Conservation (phyloP, 2,329 filamentous ascomycete species). For the Aspergillus fijiensis region DNA sequence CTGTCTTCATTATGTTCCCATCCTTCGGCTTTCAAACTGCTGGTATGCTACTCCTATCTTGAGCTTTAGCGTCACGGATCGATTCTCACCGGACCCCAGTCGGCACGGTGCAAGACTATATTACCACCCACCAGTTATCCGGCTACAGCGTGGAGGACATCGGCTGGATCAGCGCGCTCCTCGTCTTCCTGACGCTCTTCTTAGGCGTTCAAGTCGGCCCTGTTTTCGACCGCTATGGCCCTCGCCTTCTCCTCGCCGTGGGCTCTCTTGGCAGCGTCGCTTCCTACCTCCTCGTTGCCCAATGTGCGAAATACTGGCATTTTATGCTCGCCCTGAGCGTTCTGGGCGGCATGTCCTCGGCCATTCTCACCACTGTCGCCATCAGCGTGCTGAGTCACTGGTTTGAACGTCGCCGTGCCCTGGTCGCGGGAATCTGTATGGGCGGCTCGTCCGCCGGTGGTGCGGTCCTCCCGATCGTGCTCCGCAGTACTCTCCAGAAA, state of each 20-base stretch:
- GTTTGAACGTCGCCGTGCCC: slow-evolving; percentile 39
- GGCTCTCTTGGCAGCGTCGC: slow-evolving; percentile 40
- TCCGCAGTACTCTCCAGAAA: slow-evolving; percentile 29
- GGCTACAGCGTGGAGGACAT: slow-evolving; percentile 46
- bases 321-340: slow-evolving; percentile 45
- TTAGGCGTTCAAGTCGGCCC: slow-evolving; percentile 50
- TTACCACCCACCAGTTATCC: slow-evolving; percentile 47
- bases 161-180: slow-evolving; percentile 52
- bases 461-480: slow-evolving; percentile 36
- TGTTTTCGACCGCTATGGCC: slow-evolving; percentile 37
- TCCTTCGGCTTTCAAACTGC: slow-evolving; percentile 50
- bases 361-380: slow-evolving; percentile 38
- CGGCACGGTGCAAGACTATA: slow-evolving; percentile 51
- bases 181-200: slow-evolving; percentile 47
- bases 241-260: slow-evolving; percentile 40
- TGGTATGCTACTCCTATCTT: slow-evolving; percentile 11
- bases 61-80: no score
- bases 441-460: slow-evolving; percentile 41
- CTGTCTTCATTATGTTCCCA: slow-evolving; percentile 39
- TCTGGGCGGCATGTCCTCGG: slow-evolving; percentile 37
- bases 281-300: slow-evolving; percentile 48
- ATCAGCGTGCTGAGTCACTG: slow-evolving; percentile 43
- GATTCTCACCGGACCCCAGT: slow-evolving; percentile 24
- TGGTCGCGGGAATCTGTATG: slow-evolving; percentile 44
- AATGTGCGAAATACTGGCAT: slow-evolving; percentile 51